Evolutionary conservation across 306 rosid genomes (phyloP).

Genomic region (Mimosa bimucronata): DNA sequence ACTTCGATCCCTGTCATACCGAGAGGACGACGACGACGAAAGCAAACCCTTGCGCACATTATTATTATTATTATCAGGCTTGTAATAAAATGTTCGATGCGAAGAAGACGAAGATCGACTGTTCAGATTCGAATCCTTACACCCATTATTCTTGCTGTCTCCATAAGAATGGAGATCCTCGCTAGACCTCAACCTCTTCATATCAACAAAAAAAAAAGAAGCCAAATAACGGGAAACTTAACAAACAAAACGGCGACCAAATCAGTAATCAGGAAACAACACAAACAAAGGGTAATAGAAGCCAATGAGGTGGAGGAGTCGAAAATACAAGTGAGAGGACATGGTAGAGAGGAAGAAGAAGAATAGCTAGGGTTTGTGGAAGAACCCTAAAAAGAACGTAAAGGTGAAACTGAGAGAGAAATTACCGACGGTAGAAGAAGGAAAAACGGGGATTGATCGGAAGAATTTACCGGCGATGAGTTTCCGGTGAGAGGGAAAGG

Average conservation of each 20-base stretch:
- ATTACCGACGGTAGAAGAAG: background rate
- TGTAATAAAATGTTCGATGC: conserved; percentile 70
- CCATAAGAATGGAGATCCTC: conserved; percentile 83
- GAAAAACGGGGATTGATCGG: background rate
- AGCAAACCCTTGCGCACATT: conserved; percentile 63
- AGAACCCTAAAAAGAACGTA: conserved; percentile 29
- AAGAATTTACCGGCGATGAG: conserved; percentile 7
- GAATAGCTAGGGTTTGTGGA: conserved; percentile 39
- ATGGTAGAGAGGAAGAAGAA: too few species aligned
- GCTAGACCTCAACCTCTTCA: conserved; percentile 93
- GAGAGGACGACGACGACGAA: conserved; percentile 53
- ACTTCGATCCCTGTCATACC: conserved; percentile 72
- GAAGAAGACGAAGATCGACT: conserved; percentile 64
- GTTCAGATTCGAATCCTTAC: conserved; percentile 60
- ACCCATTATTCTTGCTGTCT: conserved; percentile 39
- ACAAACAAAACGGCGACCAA: background rate
- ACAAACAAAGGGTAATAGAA: background rate
- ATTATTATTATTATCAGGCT: conserved; percentile 40
- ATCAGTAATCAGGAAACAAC: conserved; percentile 34
- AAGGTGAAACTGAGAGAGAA: background rate
- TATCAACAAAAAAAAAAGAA: conserved; percentile 32
- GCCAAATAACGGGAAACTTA: background rate
- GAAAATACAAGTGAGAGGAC: too few species aligned
- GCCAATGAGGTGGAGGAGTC: conserved; percentile 25
- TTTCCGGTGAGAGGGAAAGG: conserved; percentile 31